Evolutionary conservation across 305 asterid genomes (phyloP), one percentile per base, ranked within the genome.

Genomic region (Caryopteris hybrid): DNA sequence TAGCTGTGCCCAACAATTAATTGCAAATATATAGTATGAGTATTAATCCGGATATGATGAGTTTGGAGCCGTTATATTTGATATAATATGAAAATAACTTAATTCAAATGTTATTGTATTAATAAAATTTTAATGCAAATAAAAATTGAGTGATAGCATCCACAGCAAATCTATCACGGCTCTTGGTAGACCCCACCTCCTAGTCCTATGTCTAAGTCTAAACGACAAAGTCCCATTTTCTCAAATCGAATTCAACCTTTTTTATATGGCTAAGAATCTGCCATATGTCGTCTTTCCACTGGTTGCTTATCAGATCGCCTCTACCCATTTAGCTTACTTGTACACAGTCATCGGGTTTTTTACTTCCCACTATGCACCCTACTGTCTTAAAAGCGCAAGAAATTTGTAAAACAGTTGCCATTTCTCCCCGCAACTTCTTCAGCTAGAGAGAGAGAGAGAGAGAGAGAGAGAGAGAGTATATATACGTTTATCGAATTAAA

Each of bases 181-280:
- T 59, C 76, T 54, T 0, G 0, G 56, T 70, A 22, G 76, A 10
- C 62, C 76, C 80, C 69, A 23, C 76, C 39, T 10, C 21, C 10
- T 14, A 36, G 12, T 56, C n/a, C n/a, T n/a, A n/a, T n/a, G n/a
- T 36, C 13, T 23, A 54, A n/a, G 20, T 52, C 33, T 18, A 22
- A 66, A 72, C 46, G 46, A 46, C 77, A 57, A 73, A 43, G 8
- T 6, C 25, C 20, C 8, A 60, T 34, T 57, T 64, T 39, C 47
- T n/a, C 3, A 20, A 31, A 67, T 31, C 23, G 5, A 46, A 63
- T 55, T 18, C 17, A 47, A 14, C 38, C 54, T 6, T 61, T 79
- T 75, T 76, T 52, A 76, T 72, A 55, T 73, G 84, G 84, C 81
- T 79, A 79, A 72, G 74, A 62, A 0, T 38, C 9, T 0, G 57